Evolutionary conservation across 495 filamentous ascomycete genomes (phyloP).

Genomic region (Penicillium waksmanii): DNA sequence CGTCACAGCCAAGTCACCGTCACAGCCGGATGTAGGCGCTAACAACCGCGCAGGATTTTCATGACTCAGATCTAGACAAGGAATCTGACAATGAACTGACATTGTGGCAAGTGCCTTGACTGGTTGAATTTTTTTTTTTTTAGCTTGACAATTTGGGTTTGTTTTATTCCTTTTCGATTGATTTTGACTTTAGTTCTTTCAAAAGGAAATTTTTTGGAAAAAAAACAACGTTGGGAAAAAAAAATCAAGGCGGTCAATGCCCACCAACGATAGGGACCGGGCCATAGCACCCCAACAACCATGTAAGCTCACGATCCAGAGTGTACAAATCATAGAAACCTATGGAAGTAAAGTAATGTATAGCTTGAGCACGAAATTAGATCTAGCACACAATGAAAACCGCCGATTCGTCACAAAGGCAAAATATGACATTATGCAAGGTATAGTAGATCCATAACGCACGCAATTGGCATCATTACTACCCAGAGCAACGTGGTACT

Average conservation of each 20-base stretch:
- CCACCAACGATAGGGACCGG: no score
- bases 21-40: slow-evolving; percentile 14
- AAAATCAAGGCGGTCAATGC: no score
- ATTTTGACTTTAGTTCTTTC: no score
- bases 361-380: slow-evolving; percentile 17
- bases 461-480: no score
- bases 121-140: neutral
- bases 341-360: neutral
- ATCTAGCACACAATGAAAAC: slow-evolving; percentile 4
- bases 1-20: slow-evolving; percentile 10
- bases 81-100: neutral
- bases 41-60: slow-evolving; percentile 9
- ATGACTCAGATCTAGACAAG: neutral
- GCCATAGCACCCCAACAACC: no score
- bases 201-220: no score
- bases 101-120: neutral
- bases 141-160: neutral
- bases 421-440: slow-evolving; percentile 5
- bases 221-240: no score
- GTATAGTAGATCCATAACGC: neutral
- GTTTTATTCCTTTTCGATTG: no score
- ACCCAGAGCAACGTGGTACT: no score
- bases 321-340: no score
- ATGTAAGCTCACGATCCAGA: no score
- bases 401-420: neutral